Percentiles rank a stretch among this genome's conserved stretches.
Conservation (phyloP, 106 monocot genomes). For the Gastrodia elata region DNA sequence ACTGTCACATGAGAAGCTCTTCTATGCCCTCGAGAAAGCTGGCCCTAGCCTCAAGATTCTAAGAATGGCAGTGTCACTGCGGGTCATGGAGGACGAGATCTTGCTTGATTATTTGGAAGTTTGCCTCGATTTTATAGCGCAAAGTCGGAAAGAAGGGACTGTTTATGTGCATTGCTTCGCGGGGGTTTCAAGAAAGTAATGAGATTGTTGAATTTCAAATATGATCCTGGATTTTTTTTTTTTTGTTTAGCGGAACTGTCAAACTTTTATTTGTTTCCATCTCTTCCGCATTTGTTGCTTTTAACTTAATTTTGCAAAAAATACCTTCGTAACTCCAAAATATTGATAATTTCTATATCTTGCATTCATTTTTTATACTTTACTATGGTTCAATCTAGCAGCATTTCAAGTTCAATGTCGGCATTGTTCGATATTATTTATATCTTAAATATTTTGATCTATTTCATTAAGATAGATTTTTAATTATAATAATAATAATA, state of each 20-base stretch:
- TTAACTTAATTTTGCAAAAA: too few species aligned
- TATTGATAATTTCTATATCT: too few species aligned
- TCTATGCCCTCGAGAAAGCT: conserved; percentile 58
- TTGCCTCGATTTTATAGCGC: conserved; percentile 83
- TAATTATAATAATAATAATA: too few species aligned
- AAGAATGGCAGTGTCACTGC: conserved; percentile 81
- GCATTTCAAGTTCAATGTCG: too few species aligned
- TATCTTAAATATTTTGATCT: too few species aligned
- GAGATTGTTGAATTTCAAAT: neutral
- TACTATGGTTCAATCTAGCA: too few species aligned
- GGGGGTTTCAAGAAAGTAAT: conserved; percentile 67
- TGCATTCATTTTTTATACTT: too few species aligned
- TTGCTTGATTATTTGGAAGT: conserved; percentile 73
- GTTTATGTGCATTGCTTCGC: conserved; percentile 78
- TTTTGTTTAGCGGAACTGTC: neutral
- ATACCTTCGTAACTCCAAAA: too few species aligned
- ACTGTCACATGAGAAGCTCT: conserved; percentile 38
- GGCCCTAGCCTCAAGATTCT: conserved; percentile 57
- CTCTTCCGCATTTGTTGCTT: too few species aligned
- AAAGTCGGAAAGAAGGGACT: conserved; percentile 39
- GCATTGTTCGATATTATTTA: too few species aligned
- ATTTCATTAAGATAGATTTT: too few species aligned
- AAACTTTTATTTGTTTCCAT: neutral
- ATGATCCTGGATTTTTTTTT: neutral
- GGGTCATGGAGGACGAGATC: conserved; percentile 79